Evolutionary conservation across 225 moss, liverwort and hornwort genomes (phyloP), one percentile per base, ranked within the genome.

Genomic region (Lunularia cruciata): DNA sequence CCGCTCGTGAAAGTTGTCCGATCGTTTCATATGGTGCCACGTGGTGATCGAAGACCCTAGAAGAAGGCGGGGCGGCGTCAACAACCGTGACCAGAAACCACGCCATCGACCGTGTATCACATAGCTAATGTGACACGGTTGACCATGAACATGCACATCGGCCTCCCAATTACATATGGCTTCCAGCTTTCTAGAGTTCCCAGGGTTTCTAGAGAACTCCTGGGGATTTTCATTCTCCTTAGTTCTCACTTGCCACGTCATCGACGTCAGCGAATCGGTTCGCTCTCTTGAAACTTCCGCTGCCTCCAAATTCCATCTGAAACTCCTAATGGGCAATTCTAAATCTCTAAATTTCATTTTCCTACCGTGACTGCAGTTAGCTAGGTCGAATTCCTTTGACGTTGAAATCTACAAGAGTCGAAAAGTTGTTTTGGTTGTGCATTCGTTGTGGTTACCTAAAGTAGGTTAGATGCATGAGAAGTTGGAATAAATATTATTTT

Each of bases 11-110:
- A 15, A 3, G 56, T 30, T 30, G 14, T 32, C 15, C 30, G 32
- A 15, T 13, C 15, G 3, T 11, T 16, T 15, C 12, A 31, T 30
- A 31, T 30, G 0, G 18, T 23, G 13, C 31, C 56, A 57, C 56
- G 56, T 57, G 30, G 26, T 12, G 0, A 27, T 23, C 56, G 32
- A 57, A 57, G 56, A 57, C 31, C 31, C 31, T 33, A 31, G 31
- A 31, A 57, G 56, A 57, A 57, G 56, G 56, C 31, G 31, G 56
- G 56, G 56, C 56, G 56, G 56, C 56, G 31, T 31, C 56, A 57
- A 57, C 56, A 57, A 57, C 56, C 56, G 56, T 33, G 56, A 57
- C 56, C 56, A 57, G 56, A 33, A 57, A 57, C 56, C 56, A 57
- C 56, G 56, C 55, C 56, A 31, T 57, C 31, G 6, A 57, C 56